Conservation (phyloP, 306 rosid species). For the Macrotyloma uniflorum region DNA sequence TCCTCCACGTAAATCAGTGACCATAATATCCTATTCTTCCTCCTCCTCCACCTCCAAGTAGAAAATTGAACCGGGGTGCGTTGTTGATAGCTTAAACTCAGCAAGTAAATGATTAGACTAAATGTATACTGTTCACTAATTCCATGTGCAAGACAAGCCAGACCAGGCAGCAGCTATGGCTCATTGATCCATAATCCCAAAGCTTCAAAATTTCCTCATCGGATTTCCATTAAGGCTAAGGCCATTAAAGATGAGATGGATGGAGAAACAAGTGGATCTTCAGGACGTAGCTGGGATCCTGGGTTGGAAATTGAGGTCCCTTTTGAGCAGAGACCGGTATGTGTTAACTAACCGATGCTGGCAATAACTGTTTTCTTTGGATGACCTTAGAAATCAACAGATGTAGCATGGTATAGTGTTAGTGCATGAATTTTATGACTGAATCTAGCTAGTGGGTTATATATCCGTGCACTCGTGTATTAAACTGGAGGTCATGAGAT, state of each 20-base stretch:
- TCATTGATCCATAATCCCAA: constrained; percentile 55
- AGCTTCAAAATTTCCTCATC: constrained; percentile 41
- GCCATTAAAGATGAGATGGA: constrained; percentile 74
- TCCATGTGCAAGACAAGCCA: constrained; percentile 52
- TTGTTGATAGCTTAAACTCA: constrained; percentile 28
- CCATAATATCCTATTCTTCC: constrained; percentile 24
- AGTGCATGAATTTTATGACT: constrained; percentile 14
- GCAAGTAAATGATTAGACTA: constrained; percentile 68
- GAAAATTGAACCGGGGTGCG: constrained; percentile 31
- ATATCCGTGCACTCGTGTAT: background rate
- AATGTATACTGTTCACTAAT: constrained; percentile 69
- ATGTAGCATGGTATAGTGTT: constrained; percentile 13
- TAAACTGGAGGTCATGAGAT: constrained; percentile 11
- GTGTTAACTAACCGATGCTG: constrained; percentile 7
- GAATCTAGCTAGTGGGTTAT: constrained; percentile 13
- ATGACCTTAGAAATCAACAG: constrained; percentile 15
- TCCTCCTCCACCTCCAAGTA: background rate
- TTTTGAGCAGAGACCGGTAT: constrained; percentile 93
- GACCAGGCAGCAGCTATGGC: constrained; percentile 48
- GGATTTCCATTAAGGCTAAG: constrained; percentile 54
- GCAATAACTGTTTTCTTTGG: constrained; percentile 14
- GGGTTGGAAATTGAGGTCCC: constrained; percentile 92
- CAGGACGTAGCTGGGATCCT: constrained; percentile 85
- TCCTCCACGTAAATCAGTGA: constrained; percentile 63
- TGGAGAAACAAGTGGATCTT: constrained; percentile 74